Evolutionary conservation across 495 filamentous ascomycete genomes (phyloP), one percentile per base, ranked within the genome.

Genomic region (Sordaria brevicollis): DNA sequence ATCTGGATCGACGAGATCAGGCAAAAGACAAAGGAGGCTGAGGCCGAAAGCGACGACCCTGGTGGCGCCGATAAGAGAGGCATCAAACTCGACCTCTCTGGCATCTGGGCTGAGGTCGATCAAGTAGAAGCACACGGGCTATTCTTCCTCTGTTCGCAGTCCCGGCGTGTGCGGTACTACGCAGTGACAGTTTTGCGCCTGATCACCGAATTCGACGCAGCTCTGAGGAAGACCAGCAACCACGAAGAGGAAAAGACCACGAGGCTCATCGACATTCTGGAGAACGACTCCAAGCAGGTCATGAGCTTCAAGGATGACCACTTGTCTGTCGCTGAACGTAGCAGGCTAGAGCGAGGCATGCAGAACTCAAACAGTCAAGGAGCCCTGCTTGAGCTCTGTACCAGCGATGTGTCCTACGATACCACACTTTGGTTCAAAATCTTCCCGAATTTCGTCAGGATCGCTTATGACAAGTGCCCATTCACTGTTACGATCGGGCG

Each of bases 1-100:
- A 97, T 99, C 49, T 99, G 95, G 95, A 95, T 97, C 35, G 93
- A 97, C 67, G 93, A 97, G 75, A 94, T 98, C 73, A 91, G 92
- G 71, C 87, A 90, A 39, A 97, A 97, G 76, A 92, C 89, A 11
- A 91, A 86, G 74, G 91, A 91, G 35, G 90, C 88, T 11, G 85
- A 87, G 10, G 82, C 84, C 8, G 91, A 94, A 33, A 80, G 81
- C 2, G 77, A 82, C 2, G 90, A 92, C 19, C 83, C 86, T 66
- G 84, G 83, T 29, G 82, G 84, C 37, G 76, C 83, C 19, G 87
- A 89, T 17, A 87, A 86, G 70, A 81, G 86, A 15, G 86, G 85
- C 4, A 84, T 93, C 67, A 93, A 94, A 68, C 84, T 98, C 31
- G 95, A 99, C 77, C 80, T 94, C 39, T 95, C 93, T 1, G 90